These are phyloP conservation scores for Euptelea pleiosperma DNA, from an alignment of 164 flowering plant genomes.

Conservation along the genomic window DNA sequence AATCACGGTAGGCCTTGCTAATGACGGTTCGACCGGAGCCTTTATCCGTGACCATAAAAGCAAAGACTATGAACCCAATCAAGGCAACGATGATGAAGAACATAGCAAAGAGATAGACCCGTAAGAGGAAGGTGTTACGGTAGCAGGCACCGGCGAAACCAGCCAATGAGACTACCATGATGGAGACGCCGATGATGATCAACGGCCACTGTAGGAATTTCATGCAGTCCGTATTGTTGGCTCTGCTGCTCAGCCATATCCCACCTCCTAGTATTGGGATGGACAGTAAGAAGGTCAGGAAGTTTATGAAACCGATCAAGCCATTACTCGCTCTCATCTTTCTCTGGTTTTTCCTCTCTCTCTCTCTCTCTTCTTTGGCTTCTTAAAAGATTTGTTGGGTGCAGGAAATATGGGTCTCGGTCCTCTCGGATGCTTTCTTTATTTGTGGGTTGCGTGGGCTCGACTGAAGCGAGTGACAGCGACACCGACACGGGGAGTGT, in stretches of 20 bases:
- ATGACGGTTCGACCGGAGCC: slow-evolving; percentile 63
- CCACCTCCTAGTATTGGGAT: slow-evolving; percentile 86
- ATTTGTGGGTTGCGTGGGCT: no score
- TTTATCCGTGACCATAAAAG: slow-evolving; percentile 74
- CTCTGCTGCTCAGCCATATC: slow-evolving; percentile 84
- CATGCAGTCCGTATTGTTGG: slow-evolving; percentile 81
- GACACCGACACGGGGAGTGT: no score
- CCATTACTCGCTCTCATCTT: slow-evolving; percentile 70
- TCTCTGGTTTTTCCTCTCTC: slow-evolving; percentile 11
- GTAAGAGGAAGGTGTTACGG: slow-evolving; percentile 70
- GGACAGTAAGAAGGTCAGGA: slow-evolving; percentile 74
- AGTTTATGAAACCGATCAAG: slow-evolving; percentile 71
- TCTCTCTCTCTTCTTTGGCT: not conserved
- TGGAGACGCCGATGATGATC: slow-evolving; percentile 65
- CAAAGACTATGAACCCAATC: slow-evolving; percentile 74
- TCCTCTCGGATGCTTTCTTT: no score
- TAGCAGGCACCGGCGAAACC: slow-evolving; percentile 97
- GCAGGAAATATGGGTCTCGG: no score
- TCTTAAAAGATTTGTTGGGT: no score
- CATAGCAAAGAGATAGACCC: slow-evolving; percentile 76
- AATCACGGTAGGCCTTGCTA: slow-evolving; percentile 62
- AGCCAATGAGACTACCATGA: slow-evolving; percentile 81
- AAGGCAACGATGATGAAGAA: slow-evolving; percentile 70
- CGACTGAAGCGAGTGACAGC: no score
- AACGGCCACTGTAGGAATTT: slow-evolving; percentile 90